Conservation (phyloP, 2,329 filamentous ascomycete genomes). For the Aspergillus caelatus region DNA sequence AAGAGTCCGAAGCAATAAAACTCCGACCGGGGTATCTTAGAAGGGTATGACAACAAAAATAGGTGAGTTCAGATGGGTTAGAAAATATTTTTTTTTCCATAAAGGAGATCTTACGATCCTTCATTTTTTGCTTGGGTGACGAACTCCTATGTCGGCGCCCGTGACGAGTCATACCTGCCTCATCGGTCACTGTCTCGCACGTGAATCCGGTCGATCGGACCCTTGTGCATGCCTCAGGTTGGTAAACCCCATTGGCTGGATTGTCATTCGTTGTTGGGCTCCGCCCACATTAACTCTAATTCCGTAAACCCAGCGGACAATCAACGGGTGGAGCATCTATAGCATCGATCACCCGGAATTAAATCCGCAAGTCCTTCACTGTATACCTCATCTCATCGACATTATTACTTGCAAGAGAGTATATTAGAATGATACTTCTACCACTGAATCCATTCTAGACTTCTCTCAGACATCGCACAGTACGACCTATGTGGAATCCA, state of each 20-base stretch:
- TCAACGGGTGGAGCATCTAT: not conserved
- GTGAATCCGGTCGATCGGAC: not conserved
- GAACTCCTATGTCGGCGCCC: slow-evolving; percentile 3
- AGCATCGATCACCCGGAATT: not conserved
- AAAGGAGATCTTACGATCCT: not conserved
- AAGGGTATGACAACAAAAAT: not conserved
- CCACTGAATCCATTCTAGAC: too few species aligned
- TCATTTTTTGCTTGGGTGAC: not conserved
- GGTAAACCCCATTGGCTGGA: not conserved
- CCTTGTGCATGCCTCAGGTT: not conserved
- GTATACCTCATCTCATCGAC: not conserved
- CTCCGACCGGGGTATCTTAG: not conserved
- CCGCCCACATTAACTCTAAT: not conserved
- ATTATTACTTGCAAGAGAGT: too few species aligned
- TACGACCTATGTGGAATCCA: not conserved
- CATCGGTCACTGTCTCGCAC: not conserved
- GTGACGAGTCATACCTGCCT: slow-evolving; percentile 2
- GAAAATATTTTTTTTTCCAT: too few species aligned
- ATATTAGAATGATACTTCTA: too few species aligned
- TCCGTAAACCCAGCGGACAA: not conserved
- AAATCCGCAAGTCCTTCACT: not conserved
- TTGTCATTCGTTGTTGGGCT: not conserved
- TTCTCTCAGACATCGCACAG: not conserved
- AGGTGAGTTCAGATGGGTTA: not conserved
- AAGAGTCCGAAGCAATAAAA: not conserved